Evolutionary conservation across 805 yeast species (phyloP).

Genomic region (Wickerhamomyces chaumierensis): DNA sequence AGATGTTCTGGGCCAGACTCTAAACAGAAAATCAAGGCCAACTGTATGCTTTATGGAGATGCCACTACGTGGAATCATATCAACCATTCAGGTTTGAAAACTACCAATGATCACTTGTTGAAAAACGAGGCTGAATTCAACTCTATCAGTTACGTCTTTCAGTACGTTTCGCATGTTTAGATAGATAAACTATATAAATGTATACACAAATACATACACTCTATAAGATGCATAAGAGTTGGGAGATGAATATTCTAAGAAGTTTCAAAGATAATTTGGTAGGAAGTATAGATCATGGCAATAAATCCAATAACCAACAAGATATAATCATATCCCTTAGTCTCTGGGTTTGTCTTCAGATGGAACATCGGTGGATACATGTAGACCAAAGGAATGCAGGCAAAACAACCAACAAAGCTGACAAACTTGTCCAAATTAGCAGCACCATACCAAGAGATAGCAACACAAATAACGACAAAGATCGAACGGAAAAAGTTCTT

Average conservation of each 20-base stretch:
- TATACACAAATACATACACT: too few relatives aligned
- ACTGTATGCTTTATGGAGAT: slow-evolving; percentile 93
- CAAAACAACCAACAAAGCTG: slow-evolving; percentile 74
- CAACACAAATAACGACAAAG: slow-evolving; percentile 42
- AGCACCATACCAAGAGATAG: slow-evolving; percentile 58
- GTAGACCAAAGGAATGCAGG: slow-evolving; percentile 77
- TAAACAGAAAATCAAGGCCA: slow-evolving; percentile 51
- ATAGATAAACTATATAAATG: too few relatives aligned
- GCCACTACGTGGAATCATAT: slow-evolving; percentile 97
- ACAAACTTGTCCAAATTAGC: slow-evolving; percentile 62
- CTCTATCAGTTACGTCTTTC: slow-evolving; percentile 81
- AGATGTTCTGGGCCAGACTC: slow-evolving; percentile 48
- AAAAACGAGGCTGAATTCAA: slow-evolving; percentile 59
- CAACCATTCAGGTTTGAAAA: slow-evolving; percentile 44
- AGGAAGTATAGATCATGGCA: slow-evolving; percentile 60
- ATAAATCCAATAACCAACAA: slow-evolving; percentile 45
- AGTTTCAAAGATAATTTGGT: slow-evolving; percentile 31
- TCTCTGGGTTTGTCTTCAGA: slow-evolving; percentile 31
- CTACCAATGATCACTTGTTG: slow-evolving; percentile 68
- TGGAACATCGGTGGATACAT: slow-evolving; percentile 80
- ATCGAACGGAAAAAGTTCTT: slow-evolving; percentile 48
- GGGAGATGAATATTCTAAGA: too few relatives aligned
- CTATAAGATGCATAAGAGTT: too few relatives aligned
- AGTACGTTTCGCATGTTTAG: slow-evolving; percentile 73
- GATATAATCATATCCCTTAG: slow-evolving; percentile 32